Evolutionary conservation across 805 yeast species (phyloP).

Genomic region (Yamadazyma takamatsuzukensis): DNA sequence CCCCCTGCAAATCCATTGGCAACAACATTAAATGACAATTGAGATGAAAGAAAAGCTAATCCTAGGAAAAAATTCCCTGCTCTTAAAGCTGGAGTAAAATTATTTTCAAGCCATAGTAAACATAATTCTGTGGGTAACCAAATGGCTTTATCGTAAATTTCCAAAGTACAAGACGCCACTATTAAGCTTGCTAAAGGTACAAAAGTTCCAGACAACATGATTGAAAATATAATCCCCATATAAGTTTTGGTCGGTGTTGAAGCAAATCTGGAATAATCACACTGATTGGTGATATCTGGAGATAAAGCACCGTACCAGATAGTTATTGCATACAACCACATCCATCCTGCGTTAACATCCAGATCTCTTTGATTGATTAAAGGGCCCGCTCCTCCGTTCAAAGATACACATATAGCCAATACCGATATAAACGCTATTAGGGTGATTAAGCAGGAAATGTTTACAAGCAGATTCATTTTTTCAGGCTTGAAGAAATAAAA

Average conservation of each 20-base stretch:
- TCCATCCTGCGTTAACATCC: slow-evolving; percentile 29
- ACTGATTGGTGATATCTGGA: slow-evolving; percentile 36
- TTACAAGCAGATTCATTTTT: slow-evolving; percentile 27
- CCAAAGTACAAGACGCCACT: slow-evolving; percentile 41
- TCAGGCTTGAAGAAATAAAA: slow-evolving; percentile 44
- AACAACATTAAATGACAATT: slow-evolving; percentile 30
- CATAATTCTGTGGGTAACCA: slow-evolving; percentile 48
- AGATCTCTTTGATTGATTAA: slow-evolving; percentile 6
- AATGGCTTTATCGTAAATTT: slow-evolving; percentile 30
- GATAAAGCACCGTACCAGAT: slow-evolving; percentile 35
- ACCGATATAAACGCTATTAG: slow-evolving; percentile 38
- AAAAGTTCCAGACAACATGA: slow-evolving; percentile 37
- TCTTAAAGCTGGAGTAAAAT: slow-evolving; percentile 35
- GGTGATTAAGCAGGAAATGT: slow-evolving; percentile 21
- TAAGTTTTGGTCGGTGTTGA: slow-evolving; percentile 1
- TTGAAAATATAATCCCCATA: slow-evolving; percentile 27
- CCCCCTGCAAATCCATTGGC: slow-evolving; percentile 56
- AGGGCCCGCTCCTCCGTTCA: slow-evolving; percentile 28
- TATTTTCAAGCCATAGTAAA: slow-evolving; percentile 36
- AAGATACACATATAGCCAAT: slow-evolving; percentile 20
- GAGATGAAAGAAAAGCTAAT: slow-evolving; percentile 27
- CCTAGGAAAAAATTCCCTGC: slow-evolving; percentile 48
- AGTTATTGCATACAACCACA: slow-evolving; percentile 36
- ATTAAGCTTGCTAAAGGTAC: slow-evolving; percentile 46
- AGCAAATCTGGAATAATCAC: slow-evolving; percentile 37